Evolutionary conservation across 176 grass and related monocot species (phyloP).

Genomic region (Miscanthus lutarioriparius): DNA sequence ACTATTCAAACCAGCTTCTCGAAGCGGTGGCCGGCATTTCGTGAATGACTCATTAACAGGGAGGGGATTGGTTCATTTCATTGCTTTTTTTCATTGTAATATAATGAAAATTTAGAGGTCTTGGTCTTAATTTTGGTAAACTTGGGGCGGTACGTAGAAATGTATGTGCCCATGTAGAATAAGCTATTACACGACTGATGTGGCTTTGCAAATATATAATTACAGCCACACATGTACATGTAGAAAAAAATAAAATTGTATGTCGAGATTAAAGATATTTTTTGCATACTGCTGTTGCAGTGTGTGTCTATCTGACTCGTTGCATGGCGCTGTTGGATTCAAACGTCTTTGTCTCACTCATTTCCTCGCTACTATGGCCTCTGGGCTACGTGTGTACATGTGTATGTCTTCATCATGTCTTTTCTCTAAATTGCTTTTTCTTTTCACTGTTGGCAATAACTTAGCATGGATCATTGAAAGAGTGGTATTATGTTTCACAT

Average conservation of each 20-base stretch:
- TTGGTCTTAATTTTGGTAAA: slow-evolving; percentile 5
- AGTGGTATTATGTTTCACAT: background rate
- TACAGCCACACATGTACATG: slow-evolving; percentile 20
- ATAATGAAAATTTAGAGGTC: background rate
- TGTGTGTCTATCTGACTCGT: background rate
- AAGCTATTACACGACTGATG: slow-evolving; percentile 33
- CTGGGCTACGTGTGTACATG: background rate
- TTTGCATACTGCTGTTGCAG: background rate
- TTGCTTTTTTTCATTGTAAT: background rate
- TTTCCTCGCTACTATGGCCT: background rate
- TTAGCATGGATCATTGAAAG: background rate
- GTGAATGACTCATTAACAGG: slow-evolving; percentile 15
- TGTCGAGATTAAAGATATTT: background rate
- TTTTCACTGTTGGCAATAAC: background rate
- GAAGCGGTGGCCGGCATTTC: background rate
- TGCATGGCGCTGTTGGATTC: slow-evolving; percentile 15
- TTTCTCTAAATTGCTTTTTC: background rate
- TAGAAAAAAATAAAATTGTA: slow-evolving; percentile 12
- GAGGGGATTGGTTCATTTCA: slow-evolving; percentile 20
- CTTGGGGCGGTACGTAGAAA: background rate
- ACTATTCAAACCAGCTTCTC: slow-evolving; percentile 15
- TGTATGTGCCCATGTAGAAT: slow-evolving; percentile 4
- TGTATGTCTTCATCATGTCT: background rate
- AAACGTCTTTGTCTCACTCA: background rate
- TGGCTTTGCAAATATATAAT: slow-evolving; percentile 29